phyloP scores from a whole-genome alignment of 805 yeast genomes.

The Saturnispora mendoncae region DNA sequence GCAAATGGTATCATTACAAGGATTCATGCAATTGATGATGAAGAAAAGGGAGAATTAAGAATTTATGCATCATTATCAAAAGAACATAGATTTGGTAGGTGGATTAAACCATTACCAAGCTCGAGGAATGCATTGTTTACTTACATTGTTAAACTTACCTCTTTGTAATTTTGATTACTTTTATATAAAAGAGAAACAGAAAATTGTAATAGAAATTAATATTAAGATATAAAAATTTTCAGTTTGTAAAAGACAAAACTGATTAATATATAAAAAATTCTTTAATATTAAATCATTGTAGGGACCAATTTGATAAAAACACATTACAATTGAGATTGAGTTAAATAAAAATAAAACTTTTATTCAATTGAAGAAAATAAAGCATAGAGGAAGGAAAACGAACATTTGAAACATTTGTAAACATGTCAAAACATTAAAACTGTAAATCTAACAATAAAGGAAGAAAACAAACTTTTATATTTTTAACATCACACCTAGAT shows the following conservation, averaged over 20 bases:
- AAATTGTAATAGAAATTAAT: background rate
- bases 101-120: constrained; percentile 56
- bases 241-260: background rate
- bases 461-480: no score
- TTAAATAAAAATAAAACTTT: no score
- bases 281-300: constrained; percentile 1
- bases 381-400: constrained; percentile 1
- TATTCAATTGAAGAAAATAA: background rate
- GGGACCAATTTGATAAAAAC: background rate
- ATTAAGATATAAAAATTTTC: constrained; percentile 2
- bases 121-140: constrained; percentile 69
- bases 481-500: constrained; percentile 19
- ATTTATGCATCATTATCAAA: constrained; percentile 65
- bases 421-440: constrained; percentile 1
- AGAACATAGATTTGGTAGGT: constrained; percentile 85
- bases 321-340: no score
- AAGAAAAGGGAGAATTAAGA: constrained; percentile 42
- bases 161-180: no score
- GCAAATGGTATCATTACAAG: constrained; percentile 65
- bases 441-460: background rate
- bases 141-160: constrained; percentile 32
- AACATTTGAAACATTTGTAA: background rate
- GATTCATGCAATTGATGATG: constrained; percentile 47
- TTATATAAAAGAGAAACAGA: background rate
- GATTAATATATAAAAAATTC: background rate